These are phyloP conservation scores for Mrakia hoshinonis DNA, from an alignment of 768 basidiomycete species.

Conservation along the genomic window DNA sequence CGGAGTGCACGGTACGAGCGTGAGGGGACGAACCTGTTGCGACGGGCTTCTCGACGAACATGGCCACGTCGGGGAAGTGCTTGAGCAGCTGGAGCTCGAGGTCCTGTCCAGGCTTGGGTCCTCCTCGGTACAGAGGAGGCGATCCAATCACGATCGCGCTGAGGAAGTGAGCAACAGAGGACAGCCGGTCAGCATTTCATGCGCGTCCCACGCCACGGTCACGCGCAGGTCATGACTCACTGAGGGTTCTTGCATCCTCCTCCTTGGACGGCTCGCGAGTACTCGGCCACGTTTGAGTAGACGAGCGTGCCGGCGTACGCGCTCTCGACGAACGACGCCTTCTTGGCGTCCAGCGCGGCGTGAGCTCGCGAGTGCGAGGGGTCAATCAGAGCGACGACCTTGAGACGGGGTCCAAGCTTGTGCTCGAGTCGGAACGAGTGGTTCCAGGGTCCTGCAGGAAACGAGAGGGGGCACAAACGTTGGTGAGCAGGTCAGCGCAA, in stretches of 20 bases:
- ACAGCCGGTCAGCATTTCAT: constrained; percentile 11
- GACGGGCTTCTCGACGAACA: constrained; percentile 49
- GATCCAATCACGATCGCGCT: constrained; percentile 80
- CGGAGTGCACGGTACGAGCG: too few species aligned
- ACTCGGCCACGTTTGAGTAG: constrained; percentile 81
- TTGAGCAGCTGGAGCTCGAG: constrained; percentile 80
- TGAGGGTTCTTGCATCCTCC: constrained; percentile 47
- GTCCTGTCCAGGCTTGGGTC: constrained; percentile 63
- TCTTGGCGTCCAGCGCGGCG: constrained; percentile 70
- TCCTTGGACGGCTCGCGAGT: constrained; percentile 52
- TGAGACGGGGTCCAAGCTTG: constrained; percentile 91
- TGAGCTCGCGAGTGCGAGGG: constrained; percentile 73
- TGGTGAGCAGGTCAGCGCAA: background rate
- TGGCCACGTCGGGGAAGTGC: constrained; percentile 73
- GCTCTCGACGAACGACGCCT: constrained; percentile 82
- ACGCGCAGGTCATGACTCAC: constrained; percentile 36
- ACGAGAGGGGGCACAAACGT: background rate
- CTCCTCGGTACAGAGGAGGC: constrained; percentile 88
- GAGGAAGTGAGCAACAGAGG: background rate
- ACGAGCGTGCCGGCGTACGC: constrained; percentile 78
- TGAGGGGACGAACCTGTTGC: constrained; percentile 12
- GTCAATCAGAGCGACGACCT: constrained; percentile 89
- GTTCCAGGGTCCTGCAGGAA: constrained; percentile 33
- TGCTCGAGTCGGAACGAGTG: constrained; percentile 50
- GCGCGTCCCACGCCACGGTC: too few species aligned